Conservation (phyloP, 2,329 filamentous ascomycete genomes). For the Macroventuria anomochaeta region DNA sequence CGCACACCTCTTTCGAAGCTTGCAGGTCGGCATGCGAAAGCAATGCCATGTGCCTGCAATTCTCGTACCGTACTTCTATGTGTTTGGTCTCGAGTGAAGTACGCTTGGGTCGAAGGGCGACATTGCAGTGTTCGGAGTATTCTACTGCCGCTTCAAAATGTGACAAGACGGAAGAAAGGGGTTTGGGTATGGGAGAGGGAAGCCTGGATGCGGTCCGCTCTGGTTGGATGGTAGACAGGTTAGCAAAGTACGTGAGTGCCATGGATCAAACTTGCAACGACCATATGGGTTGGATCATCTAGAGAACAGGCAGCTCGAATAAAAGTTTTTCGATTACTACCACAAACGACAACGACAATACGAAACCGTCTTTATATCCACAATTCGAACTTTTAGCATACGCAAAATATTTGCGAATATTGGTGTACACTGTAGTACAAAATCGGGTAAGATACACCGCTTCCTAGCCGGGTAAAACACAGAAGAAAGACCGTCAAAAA, state of each 20-base stretch:
- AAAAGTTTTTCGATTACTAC: too few relatives aligned
- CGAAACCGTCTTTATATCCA: too few relatives aligned
- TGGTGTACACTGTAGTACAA: too few relatives aligned
- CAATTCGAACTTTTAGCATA: too few relatives aligned
- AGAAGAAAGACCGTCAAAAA: too few relatives aligned
- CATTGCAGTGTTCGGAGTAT: slow-evolving; percentile 9
- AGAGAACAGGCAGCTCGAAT: too few relatives aligned
- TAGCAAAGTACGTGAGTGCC: background rate
- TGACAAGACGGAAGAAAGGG: background rate
- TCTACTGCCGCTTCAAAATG: slow-evolving; percentile 5
- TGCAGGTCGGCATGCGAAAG: slow-evolving; percentile 7
- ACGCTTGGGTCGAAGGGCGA: background rate
- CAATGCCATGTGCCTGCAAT: slow-evolving; percentile 11
- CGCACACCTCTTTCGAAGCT: background rate
- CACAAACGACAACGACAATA: too few relatives aligned
- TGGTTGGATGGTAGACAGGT: background rate
- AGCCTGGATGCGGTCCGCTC: background rate
- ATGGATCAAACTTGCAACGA: background rate
- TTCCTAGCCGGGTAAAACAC: too few relatives aligned
- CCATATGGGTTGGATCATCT: background rate
- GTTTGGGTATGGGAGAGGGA: background rate
- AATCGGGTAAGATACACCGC: too few relatives aligned
- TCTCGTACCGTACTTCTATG: background rate
- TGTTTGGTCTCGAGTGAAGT: slow-evolving; percentile 6
- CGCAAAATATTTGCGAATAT: too few relatives aligned